A percentile compares a stretch with the other conserved stretches of the same genome.
Evolutionary conservation across 495 filamentous ascomycete species (phyloP).

Genomic region (Astrothelium macrocarpum): DNA sequence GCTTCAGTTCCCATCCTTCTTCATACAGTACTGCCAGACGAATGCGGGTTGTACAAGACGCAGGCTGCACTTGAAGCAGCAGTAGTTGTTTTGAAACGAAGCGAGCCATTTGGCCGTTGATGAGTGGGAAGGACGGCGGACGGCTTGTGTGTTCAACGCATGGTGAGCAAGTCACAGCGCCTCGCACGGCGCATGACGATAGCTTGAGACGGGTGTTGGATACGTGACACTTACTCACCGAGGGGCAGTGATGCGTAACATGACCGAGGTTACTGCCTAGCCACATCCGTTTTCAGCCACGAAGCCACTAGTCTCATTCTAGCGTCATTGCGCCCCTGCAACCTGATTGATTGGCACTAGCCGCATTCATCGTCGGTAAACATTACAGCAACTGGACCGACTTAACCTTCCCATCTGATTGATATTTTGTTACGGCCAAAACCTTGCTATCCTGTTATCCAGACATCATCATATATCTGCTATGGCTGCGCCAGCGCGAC

Average conservation of each 20-base stretch:
- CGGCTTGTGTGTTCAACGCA: not conserved
- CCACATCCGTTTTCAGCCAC: not conserved
- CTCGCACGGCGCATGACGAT: not conserved
- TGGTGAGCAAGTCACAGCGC: not conserved
- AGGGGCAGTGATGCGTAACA: slow-evolving; percentile 4
- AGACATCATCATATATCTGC: not conserved
- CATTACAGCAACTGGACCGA: not conserved
- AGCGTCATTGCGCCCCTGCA: not conserved
- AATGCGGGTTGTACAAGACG: not conserved
- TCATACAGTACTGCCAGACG: not conserved
- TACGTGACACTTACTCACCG: not conserved
- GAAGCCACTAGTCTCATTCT: not conserved
- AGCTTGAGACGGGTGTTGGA: not conserved
- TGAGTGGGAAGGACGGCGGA: not conserved
- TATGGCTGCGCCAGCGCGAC: slow-evolving; percentile 47
- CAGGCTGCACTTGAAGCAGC: not conserved
- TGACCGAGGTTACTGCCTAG: not conserved
- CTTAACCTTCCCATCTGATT: slow-evolving; percentile 7
- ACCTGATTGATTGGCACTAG: not conserved
- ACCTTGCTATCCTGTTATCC: no score
- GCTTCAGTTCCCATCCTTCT: slow-evolving; percentile 5
- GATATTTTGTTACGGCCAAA: no score
- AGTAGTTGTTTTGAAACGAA: not conserved
- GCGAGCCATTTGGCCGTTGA: not conserved
- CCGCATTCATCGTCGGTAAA: not conserved